Conservation (phyloP, 2,329 filamentous ascomycete species). For the Penicillium corylophilum region DNA sequence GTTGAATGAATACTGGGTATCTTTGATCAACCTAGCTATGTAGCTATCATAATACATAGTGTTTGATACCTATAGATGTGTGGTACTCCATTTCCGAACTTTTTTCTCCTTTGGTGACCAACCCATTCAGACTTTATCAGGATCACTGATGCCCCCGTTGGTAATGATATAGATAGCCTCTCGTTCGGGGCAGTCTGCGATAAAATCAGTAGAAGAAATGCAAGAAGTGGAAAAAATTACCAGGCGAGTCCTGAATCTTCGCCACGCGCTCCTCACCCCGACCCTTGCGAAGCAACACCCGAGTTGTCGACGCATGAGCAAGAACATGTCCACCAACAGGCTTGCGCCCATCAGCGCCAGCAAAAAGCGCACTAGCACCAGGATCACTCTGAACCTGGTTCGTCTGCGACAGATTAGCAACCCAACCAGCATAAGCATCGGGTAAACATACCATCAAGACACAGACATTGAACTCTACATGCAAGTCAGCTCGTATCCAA, state of each 20-base stretch:
- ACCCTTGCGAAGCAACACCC: slow-evolving; percentile 66
- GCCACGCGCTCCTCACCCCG: slow-evolving; percentile 69
- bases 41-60: not conserved
- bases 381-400: slow-evolving; percentile 72
- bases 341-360: slow-evolving; percentile 66
- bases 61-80: not conserved
- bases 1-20: not conserved
- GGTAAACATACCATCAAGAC: slow-evolving; percentile 56
- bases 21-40: not conserved
- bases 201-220: slow-evolving; percentile 11
- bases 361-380: slow-evolving; percentile 66
- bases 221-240: slow-evolving; percentile 34
- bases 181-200: slow-evolving; percentile 63
- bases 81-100: not conserved
- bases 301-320: slow-evolving; percentile 66
- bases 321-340: slow-evolving; percentile 67
- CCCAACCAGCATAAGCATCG: not conserved
- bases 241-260: slow-evolving; percentile 67
- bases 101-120: not conserved
- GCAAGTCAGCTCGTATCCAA: slow-evolving; percentile 8
- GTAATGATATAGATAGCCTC: slow-evolving; percentile 71
- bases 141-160: slow-evolving; percentile 66
- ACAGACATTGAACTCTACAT: slow-evolving; percentile 65
- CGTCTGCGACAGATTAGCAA: slow-evolving; percentile 46
- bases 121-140: slow-evolving; percentile 56